Evolutionary conservation across 495 filamentous ascomycete species (phyloP).

Genomic region (Annulohypoxylon maeteangense): DNA sequence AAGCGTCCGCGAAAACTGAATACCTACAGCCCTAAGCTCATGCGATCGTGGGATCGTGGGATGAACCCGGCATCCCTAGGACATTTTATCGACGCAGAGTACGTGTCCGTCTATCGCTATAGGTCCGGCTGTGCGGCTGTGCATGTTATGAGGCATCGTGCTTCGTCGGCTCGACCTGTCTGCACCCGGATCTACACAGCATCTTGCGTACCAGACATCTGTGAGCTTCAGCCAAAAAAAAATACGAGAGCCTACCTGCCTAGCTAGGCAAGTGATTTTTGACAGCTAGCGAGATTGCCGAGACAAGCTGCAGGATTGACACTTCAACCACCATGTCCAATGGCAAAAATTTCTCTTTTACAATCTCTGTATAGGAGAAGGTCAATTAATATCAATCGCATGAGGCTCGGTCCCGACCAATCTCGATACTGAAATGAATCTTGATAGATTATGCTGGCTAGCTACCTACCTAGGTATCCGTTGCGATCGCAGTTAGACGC

Average conservation of each 20-base stretch:
- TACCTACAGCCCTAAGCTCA: not conserved
- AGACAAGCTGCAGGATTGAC: constrained; percentile 32
- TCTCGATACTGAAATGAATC: not conserved
- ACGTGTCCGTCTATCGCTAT: constrained; percentile 6
- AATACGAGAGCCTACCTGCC: constrained; percentile 12
- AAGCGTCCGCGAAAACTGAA: constrained; percentile 1
- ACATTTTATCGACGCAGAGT: not conserved
- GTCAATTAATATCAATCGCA: constrained; percentile 23
- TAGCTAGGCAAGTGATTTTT: constrained; percentile 11
- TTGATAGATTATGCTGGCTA: constrained; percentile 6
- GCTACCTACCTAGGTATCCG: not conserved
- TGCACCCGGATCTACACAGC: constrained; percentile 1
- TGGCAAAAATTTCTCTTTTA: constrained; percentile 1
- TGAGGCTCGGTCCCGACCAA: constrained; percentile 23
- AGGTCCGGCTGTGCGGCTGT: constrained; percentile 12
- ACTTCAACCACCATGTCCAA: constrained; percentile 17
- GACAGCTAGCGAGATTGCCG: constrained; percentile 37
- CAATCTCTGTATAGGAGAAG: not conserved
- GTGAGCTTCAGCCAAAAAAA: constrained; percentile 14
- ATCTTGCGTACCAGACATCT: not conserved
- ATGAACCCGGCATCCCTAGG: not conserved
- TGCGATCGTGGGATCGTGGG: not conserved
- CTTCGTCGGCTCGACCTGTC: constrained; percentile 11
- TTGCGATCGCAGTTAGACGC: constrained; percentile 8
- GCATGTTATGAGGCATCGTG: constrained; percentile 27